These are phyloP conservation scores for Solanum appendiculatum DNA, from an alignment of 257 asterid species.

Conservation along the genomic window DNA sequence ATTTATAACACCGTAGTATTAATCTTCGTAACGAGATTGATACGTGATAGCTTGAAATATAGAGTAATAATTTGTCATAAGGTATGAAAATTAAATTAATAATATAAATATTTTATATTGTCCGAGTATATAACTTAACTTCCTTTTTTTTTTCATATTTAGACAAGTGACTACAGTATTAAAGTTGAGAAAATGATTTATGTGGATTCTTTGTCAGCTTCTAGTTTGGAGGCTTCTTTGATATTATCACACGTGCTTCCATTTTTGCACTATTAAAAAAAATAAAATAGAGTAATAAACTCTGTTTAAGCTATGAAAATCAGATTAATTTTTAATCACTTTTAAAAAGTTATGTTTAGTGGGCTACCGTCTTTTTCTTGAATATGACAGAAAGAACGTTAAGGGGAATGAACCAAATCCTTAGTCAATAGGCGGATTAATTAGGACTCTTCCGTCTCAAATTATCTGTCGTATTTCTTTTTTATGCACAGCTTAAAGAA, in stretches of 20 bases:
- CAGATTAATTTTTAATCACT: not conserved
- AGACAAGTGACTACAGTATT: not conserved
- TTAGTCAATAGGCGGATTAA: not conserved
- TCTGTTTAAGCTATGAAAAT: not conserved
- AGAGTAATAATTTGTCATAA: not conserved
- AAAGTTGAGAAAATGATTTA: not conserved
- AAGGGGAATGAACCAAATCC: not conserved
- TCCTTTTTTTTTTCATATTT: not conserved
- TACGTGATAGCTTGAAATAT: not conserved
- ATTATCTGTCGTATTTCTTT: not conserved
- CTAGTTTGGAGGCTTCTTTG: not conserved
- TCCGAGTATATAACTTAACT: not conserved
- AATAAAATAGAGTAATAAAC: not conserved
- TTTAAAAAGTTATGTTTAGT: not conserved
- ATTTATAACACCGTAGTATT: not conserved
- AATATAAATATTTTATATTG: not conserved
- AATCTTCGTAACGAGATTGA: not conserved
- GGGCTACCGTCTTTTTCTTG: not conserved
- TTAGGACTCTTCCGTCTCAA: not conserved
- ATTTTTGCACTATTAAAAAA: not conserved
- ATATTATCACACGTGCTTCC: not conserved
- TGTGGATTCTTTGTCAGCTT: not conserved
- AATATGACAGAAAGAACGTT: not conserved
- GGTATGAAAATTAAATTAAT: not conserved
- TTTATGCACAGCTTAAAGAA: accelerated